These are phyloP conservation scores for Datisca glomerata DNA, from an alignment of 306 rosid genomes.

Conservation along the genomic window DNA sequence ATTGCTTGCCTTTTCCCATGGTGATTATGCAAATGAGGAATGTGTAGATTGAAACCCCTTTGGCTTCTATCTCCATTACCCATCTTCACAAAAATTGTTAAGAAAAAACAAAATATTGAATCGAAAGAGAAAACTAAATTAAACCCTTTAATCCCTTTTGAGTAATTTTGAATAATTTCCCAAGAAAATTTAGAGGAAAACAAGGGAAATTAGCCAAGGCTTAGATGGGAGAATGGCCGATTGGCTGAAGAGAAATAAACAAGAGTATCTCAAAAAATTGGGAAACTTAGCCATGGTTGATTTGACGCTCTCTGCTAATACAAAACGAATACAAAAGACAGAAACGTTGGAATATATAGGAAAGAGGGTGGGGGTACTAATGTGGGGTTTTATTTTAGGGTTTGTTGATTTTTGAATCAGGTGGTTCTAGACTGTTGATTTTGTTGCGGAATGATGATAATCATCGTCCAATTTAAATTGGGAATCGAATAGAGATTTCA, in stretches of 20 bases:
- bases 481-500: too few species aligned
- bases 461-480: too few species aligned
- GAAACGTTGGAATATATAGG: neutral
- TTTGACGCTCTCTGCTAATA: neutral
- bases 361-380: neutral
- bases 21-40: constrained; percentile 21
- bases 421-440: too few species aligned
- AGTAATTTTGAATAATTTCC: neutral
- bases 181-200: neutral
- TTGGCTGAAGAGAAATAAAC: too few species aligned
- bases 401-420: too few species aligned
- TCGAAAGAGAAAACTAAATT: neutral
- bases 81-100: neutral
- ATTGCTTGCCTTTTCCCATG: constrained; percentile 29
- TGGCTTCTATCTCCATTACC: constrained; percentile 1
- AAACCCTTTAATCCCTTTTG: neutral
- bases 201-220: neutral
- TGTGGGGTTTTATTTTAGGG: too few species aligned
- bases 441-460: too few species aligned
- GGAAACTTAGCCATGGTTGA: neutral
- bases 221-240: neutral
- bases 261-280: too few species aligned
- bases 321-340: neutral
- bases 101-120: neutral
- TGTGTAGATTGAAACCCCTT: constrained; percentile 25